Evolutionary conservation across 1,139 yeast genomes (phyloP).

Genomic region (Hansenula sp.): DNA sequence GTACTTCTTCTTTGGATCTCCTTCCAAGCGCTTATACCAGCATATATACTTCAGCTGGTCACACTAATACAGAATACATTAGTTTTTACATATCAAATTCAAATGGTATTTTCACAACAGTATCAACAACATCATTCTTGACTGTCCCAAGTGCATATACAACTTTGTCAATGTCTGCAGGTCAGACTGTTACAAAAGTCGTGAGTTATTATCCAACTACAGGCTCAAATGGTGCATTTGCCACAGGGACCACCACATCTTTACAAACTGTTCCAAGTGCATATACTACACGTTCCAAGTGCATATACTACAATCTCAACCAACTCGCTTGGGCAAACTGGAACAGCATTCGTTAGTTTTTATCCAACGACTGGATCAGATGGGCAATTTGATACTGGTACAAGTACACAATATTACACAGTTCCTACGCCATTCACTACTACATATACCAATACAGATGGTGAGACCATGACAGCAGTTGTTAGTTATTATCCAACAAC

Average conservation of each 20-base stretch:
- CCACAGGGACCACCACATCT: too few species aligned
- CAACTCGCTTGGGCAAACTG: neutral
- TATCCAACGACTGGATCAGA: neutral
- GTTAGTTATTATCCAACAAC: neutral
- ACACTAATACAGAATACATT: too few species aligned
- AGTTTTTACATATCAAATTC: too few species aligned
- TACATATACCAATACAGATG: neutral
- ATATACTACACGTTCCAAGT: too few species aligned
- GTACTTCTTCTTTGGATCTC: too few species aligned
- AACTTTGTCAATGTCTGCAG: conserved; percentile 7
- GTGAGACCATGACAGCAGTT: neutral
- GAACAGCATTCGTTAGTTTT: neutral
- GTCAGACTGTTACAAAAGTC: conserved; percentile 14
- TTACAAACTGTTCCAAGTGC: neutral
- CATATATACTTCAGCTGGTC: too few species aligned
- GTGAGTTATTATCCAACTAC: conserved; percentile 1
- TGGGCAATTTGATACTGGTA: neutral
- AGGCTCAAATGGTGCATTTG: too few species aligned
- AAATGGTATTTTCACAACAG: too few species aligned
- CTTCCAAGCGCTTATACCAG: too few species aligned
- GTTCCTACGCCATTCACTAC: neutral
- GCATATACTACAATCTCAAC: neutral
- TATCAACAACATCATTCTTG: too few species aligned
- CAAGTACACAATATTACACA: neutral
- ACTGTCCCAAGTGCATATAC: too few species aligned